Percentiles rank a stretch among this genome's conserved stretches.
phyloP scores from a whole-genome alignment of 345 rosid species.

The Triadica sebifera region DNA sequence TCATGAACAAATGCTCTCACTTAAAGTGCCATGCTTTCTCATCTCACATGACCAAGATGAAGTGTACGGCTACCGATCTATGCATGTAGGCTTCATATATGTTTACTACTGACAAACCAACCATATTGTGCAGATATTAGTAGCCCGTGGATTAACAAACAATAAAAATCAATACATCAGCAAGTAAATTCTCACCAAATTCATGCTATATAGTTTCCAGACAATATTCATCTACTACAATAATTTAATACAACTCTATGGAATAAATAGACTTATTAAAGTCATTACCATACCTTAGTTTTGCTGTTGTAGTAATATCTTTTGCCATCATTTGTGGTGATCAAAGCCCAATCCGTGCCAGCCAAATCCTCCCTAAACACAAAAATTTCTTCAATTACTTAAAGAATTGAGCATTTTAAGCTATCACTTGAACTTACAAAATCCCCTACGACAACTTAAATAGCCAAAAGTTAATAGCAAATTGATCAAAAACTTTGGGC shows the following conservation, averaged over 20 bases:
- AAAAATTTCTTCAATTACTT: conserved; percentile 6
- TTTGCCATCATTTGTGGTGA: conserved; percentile 83
- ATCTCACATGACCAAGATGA: neutral
- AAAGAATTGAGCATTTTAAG: neutral
- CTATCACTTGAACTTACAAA: neutral
- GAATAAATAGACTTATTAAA: neutral
- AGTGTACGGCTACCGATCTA: no score
- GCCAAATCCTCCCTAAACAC: conserved; percentile 68
- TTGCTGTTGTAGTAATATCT: conserved; percentile 86
- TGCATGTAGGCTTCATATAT: neutral
- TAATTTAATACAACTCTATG: neutral
- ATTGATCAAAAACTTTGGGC: neutral
- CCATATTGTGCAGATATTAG: neutral
- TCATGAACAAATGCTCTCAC: neutral
- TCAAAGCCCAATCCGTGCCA: conserved; percentile 86
- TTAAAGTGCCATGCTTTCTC: neutral
- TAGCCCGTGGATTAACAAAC: neutral
- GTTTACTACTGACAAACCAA: neutral
- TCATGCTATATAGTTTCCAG: neutral
- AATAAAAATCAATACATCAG: no score
- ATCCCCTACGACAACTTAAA: neutral
- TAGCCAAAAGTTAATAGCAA: neutral
- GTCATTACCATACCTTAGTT: conserved; percentile 57
- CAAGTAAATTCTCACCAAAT: neutral
- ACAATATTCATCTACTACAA: neutral